Evolutionary conservation across 768 basidiomycete genomes (phyloP), one percentile per base, ranked within the genome.

Genomic region (Tricholoma flavovirens): DNA sequence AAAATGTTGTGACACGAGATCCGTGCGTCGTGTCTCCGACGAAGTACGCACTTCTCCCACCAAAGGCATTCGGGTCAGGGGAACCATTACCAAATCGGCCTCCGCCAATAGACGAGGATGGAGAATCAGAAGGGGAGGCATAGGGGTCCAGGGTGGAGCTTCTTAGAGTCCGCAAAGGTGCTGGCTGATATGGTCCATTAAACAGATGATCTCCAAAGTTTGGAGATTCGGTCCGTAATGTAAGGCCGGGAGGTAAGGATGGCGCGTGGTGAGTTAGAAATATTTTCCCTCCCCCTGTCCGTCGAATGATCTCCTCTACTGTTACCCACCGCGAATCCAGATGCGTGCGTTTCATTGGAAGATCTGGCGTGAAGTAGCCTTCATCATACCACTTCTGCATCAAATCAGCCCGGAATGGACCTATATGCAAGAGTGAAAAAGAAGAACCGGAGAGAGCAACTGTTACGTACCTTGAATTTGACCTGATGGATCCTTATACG

Each of bases 331-430:
- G 80, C 11, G 65, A 63, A 66, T 92, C 90, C 51, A 88, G 60
- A 59, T 81, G 77, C n/a, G 81, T 83, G 46, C 93, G 84, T 67
- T 88, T 91, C 83, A 95, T 87, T 32, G 90, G 83, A 22, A 98
- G 78, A 59, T 91, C 86, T 24, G 84, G 75, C 8, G 83, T 75
- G 65, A 98, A 98, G 71, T 95, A 98, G 14, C 90, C 89, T 63
- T 88, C 89, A 51, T 91, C 84, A 66, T 85, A 87, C 94, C 94
- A 97, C 65, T 90, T 90, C 73, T 96, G 93, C 94, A 98, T 96
- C 54, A 88, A 62, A 58, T 87, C 83, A 24, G 91, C 92, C 45
- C 80, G 80, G 78, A 96, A 98, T 5, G 94, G 93, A 56, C 94
- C 93, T 96, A 59, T 17, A 62, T 17, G 46, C 40, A 35, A 38